Evolutionary conservation across 169 alveolate genomes (phyloP).

Genomic region (Plasmodium vinckei): DNA sequence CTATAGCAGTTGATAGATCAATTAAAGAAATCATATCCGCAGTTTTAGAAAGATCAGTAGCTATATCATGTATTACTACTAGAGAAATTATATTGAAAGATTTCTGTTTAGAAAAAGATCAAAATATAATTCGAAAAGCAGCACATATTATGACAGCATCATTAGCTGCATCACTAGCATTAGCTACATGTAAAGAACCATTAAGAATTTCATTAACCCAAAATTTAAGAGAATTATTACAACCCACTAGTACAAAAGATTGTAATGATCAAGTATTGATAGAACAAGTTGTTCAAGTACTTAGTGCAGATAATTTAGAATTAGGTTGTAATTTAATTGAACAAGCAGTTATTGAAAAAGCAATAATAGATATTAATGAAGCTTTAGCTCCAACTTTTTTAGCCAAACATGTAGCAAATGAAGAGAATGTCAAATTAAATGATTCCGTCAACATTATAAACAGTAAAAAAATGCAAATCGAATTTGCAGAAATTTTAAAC

Average conservation of each 20-base stretch:
- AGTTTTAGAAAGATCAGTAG: constrained; percentile 93
- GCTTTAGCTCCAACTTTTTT: constrained; percentile 66
- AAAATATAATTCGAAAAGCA: constrained; percentile 91
- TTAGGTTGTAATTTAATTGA: constrained; percentile 95
- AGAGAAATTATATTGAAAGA: constrained; percentile 96
- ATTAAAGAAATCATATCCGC: constrained; percentile 95
- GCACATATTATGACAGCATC: constrained; percentile 93
- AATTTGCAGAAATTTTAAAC: constrained; percentile 34
- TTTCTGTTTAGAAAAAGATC: constrained; percentile 95
- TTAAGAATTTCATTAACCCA: constrained; percentile 92
- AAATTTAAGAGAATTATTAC: constrained; percentile 91
- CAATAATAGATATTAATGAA: constrained; percentile 83
- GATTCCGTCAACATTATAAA: constrained; percentile 31
- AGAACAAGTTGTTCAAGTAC: constrained; percentile 91
- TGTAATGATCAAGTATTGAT: constrained; percentile 89
- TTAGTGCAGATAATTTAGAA: constrained; percentile 94
- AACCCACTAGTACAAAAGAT: constrained; percentile 87
- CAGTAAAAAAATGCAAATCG: constrained; percentile 52
- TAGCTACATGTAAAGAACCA: constrained; percentile 97
- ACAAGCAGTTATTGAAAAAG: constrained; percentile 95
- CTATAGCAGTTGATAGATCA: constrained; percentile 96
- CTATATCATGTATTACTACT: constrained; percentile 97
- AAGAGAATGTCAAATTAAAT: constrained; percentile 7
- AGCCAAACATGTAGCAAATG: constrained; percentile 57
- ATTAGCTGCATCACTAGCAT: constrained; percentile 96